Percentiles rank a stretch among this genome's conserved stretches.
Conservation (phyloP, 352 stramenopile genomes). For the Pythium periplocum region DNA sequence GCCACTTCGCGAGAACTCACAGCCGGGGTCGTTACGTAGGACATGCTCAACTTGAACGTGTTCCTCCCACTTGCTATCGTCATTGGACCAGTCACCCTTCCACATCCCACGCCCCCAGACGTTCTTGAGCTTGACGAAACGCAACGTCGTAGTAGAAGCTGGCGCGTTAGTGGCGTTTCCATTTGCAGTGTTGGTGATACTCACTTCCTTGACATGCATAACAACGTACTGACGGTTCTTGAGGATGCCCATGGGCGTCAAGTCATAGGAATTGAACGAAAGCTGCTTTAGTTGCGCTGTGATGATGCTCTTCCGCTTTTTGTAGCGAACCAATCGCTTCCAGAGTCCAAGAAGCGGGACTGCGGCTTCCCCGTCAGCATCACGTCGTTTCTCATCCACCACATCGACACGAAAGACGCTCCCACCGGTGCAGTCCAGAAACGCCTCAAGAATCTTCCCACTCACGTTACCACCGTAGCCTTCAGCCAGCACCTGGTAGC, state of each 20-base stretch:
- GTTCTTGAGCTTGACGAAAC: conserved; percentile 79
- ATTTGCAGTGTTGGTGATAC: conserved; percentile 4
- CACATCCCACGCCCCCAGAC: conserved; percentile 75
- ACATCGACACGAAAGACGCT: conserved; percentile 77
- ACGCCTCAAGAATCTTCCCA: conserved; percentile 70
- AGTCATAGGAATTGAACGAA: conserved; percentile 53
- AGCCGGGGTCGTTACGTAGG: conserved; percentile 49
- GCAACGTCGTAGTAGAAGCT: conserved; percentile 21
- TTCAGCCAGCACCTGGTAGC: conserved; percentile 48
- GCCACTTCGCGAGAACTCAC: conserved; percentile 62
- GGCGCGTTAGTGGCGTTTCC: neutral
- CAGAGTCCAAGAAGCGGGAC: conserved; percentile 32
- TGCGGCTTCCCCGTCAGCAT: conserved; percentile 21
- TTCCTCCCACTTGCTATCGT: conserved; percentile 83
- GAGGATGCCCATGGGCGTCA: conserved; percentile 56
- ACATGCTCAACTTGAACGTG: conserved; percentile 66
- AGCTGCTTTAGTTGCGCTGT: conserved; percentile 66
- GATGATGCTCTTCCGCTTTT: conserved; percentile 52
- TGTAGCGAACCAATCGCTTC: conserved; percentile 61
- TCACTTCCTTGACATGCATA: conserved; percentile 61
- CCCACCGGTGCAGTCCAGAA: conserved; percentile 87
- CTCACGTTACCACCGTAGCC: conserved; percentile 35
- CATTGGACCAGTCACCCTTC: conserved; percentile 80
- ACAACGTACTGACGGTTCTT: conserved; percentile 79
- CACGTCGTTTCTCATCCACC: conserved; percentile 27